A percentile compares a stretch with the other conserved stretches of the same genome.
phyloP scores from a whole-genome alignment of 176 grass and related monocot genomes.

The Bonia amplexicaulis region DNA sequence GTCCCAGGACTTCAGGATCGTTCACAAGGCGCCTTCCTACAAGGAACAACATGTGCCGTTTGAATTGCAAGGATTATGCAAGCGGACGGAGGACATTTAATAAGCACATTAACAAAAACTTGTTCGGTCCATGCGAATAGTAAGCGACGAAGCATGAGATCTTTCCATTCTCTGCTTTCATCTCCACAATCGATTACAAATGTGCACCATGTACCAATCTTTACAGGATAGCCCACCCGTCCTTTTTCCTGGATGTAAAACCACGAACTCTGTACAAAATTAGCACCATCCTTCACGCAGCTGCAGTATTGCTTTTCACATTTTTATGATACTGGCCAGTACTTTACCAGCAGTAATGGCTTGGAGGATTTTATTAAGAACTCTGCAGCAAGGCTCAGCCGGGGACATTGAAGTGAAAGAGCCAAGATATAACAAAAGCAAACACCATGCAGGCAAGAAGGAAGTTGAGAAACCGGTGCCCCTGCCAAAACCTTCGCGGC shows the following conservation, averaged over 20 bases:
- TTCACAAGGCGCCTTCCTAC: background rate
- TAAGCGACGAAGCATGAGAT: background rate
- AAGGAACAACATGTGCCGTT: background rate
- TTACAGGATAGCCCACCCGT: background rate
- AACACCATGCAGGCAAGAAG: slow-evolving; percentile 96
- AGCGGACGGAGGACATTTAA: background rate
- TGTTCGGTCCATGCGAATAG: background rate
- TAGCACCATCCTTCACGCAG: background rate
- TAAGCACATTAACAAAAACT: background rate
- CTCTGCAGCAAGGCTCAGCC: slow-evolving; percentile 25
- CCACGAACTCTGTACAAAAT: background rate
- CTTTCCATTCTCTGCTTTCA: background rate
- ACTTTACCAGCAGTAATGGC: background rate
- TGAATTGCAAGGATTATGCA: background rate
- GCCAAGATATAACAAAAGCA: slow-evolving; percentile 94
- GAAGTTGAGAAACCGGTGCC: slow-evolving; percentile 92
- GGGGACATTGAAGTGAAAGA: slow-evolving; percentile 95
- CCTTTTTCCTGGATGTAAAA: background rate
- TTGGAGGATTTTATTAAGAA: slow-evolving; percentile 22
- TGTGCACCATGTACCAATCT: background rate
- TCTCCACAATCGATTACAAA: background rate
- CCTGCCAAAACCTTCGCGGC: slow-evolving; percentile 79
- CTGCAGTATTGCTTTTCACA: background rate
- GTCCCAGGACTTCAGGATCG: background rate
- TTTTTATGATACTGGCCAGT: background rate